These are phyloP conservation scores for Xerocomus brunneocitrinus DNA, from an alignment of 768 basidiomycete genomes.

Conservation along the genomic window DNA sequence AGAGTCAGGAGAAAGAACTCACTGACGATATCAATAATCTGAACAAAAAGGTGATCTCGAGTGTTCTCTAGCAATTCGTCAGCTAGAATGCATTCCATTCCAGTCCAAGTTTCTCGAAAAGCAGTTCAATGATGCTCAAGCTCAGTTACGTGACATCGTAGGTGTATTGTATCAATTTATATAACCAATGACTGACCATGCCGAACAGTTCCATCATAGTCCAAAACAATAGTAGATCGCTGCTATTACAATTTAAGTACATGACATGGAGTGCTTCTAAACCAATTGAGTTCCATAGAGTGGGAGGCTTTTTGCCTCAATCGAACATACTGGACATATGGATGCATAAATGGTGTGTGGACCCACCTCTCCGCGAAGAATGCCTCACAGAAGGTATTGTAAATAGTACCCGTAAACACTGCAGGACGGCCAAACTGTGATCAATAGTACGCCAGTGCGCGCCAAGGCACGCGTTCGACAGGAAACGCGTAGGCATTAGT, in stretches of 20 bases:
- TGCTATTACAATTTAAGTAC: slow-evolving; percentile 9
- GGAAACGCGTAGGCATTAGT: slow-evolving; percentile 18
- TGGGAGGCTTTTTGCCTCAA: background rate
- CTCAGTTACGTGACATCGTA: slow-evolving; percentile 82
- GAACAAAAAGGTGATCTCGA: slow-evolving; percentile 71
- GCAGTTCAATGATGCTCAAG: slow-evolving; percentile 86
- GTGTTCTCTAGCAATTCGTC: background rate
- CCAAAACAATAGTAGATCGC: slow-evolving; percentile 20
- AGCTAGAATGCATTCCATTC: background rate
- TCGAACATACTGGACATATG: background rate
- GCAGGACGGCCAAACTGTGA: background rate
- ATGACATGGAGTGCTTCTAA: background rate
- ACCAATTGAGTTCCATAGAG: slow-evolving; percentile 1
- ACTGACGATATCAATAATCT: slow-evolving; percentile 78
- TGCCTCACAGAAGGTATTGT: background rate
- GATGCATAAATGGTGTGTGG: slow-evolving; percentile 1
- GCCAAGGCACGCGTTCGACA: slow-evolving; percentile 12
- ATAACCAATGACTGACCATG: slow-evolving; percentile 4
- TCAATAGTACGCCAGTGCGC: slow-evolving; percentile 9
- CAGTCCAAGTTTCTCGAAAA: slow-evolving; percentile 92
- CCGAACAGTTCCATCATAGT: slow-evolving; percentile 28
- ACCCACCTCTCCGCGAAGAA: background rate
- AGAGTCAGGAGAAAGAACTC: slow-evolving; percentile 74
- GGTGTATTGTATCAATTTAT: slow-evolving; percentile 20
- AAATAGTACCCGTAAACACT: background rate